Evolutionary conservation across 257 asterid genomes (phyloP).

Genomic region (Fraxinus americana): DNA sequence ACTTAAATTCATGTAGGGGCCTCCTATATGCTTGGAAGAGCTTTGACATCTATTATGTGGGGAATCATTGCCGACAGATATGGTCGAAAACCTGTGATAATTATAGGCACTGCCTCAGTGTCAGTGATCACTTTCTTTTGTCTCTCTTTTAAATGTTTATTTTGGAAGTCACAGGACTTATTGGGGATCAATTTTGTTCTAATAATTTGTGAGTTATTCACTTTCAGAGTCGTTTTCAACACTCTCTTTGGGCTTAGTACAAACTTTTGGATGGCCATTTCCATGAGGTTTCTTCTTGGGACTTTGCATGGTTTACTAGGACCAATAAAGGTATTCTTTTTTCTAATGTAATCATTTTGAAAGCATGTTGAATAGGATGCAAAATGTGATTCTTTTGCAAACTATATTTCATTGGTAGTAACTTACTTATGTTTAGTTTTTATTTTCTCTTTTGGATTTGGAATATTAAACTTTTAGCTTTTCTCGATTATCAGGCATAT

Average conservation of each 20-base stretch:
- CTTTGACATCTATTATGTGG: slow-evolving; percentile 68
- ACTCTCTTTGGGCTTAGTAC: slow-evolving; percentile 78
- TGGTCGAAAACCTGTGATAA: slow-evolving; percentile 73
- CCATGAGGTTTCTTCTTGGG: slow-evolving; percentile 76
- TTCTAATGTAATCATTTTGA: background rate
- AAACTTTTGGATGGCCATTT: slow-evolving; percentile 78
- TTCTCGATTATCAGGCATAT: slow-evolving; percentile 61
- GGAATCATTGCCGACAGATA: slow-evolving; percentile 65
- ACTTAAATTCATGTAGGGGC: slow-evolving; percentile 47
- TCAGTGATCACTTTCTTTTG: slow-evolving; percentile 29
- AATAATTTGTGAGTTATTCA: slow-evolving; percentile 15
- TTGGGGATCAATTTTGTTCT: background rate
- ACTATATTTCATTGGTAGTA: background rate
- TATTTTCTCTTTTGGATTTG: background rate
- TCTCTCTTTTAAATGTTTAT: background rate
- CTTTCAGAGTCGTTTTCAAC: slow-evolving; percentile 71
- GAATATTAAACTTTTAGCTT: slow-evolving; percentile 2
- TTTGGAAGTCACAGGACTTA: background rate
- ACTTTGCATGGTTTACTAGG: slow-evolving; percentile 76
- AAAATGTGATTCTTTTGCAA: background rate
- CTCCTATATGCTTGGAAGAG: slow-evolving; percentile 77
- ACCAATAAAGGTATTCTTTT: slow-evolving; percentile 61
- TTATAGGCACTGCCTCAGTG: slow-evolving; percentile 65
- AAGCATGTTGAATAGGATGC: background rate
- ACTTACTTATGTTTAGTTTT: slow-evolving; percentile 1